Base-by-base conservation (phyloP, 192 early-diverging fungal species). In the Glomus cerebriforme region DNA sequence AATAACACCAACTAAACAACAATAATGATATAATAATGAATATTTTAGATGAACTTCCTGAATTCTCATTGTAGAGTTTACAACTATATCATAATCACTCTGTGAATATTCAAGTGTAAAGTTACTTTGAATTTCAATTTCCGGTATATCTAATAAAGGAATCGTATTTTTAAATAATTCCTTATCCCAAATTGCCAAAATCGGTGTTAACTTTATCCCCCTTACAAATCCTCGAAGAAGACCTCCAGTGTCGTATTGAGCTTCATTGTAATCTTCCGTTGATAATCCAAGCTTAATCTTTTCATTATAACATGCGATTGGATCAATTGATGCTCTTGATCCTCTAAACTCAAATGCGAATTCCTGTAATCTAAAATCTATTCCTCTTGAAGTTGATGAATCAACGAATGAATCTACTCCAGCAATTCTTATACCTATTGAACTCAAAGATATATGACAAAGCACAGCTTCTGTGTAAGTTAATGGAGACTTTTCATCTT, bases 21-120 rank as follows among this genome's bases (percentile, higher is more conserved):
- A 67, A 67, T 78, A 78, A 78, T 78, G 76, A 66, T 78, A 78
- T 1, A 66, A 29, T 67, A 78, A 78, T 10, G 76, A 78, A 34
- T 78, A 78, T n/a, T 29, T 35, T n/a, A 78, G 19, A 34, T 24
- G 7, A 7, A 78, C 13, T 17, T 67, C 76, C 17, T 65, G 13
- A 66, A 78, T 22, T 66, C 29, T 78, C 3, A 78, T 27, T 17
- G 6, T 78, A 17, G 15, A 6, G 17, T 78, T 59, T 10, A 43
- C 15, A 26, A 49, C n/a, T 31, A 62, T 26, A 59, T 31, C 29
- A 31, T 64, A 68, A 59, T 62, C 54, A 60, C 32, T 22, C 5
- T 75, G 24, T 75, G 13, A 15, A 12, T 75, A 34, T 32, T 62
- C 59, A 60, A 75, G 5, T n/a, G 17, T 26, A 9, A 75, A 24